phyloP scores from a whole-genome alignment of 2,329 filamentous ascomycete species.

The Immersiporthe knoxdaviesiana region DNA sequence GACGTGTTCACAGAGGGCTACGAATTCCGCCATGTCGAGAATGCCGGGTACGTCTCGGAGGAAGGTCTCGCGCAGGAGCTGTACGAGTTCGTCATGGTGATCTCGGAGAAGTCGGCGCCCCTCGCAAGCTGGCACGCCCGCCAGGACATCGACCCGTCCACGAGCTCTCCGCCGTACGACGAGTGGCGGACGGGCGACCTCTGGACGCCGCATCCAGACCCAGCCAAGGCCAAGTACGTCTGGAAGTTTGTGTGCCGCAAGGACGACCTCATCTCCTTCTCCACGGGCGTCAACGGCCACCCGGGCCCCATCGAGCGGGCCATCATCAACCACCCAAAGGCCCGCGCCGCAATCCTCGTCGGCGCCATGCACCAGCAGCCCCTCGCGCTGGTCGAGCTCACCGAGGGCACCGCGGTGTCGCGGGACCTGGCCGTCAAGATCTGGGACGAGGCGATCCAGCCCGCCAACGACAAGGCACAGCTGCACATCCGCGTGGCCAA shows the following conservation, averaged over 20 bases:
- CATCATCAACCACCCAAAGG: slow-evolving; percentile 22
- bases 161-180: slow-evolving; percentile 24
- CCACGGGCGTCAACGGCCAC: slow-evolving; percentile 32
- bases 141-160: slow-evolving; percentile 20
- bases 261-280: slow-evolving; percentile 35
- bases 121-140: slow-evolving; percentile 30
- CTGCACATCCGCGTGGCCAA: slow-evolving; percentile 30
- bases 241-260: slow-evolving; percentile 34
- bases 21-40: slow-evolving; percentile 30
- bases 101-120: slow-evolving; percentile 24
- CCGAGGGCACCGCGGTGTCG: slow-evolving; percentile 14
- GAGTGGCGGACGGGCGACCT: slow-evolving; percentile 32
- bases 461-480: slow-evolving; percentile 30
- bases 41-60: slow-evolving; percentile 27
- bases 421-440: slow-evolving; percentile 22
- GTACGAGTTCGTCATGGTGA: slow-evolving; percentile 32
- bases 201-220: slow-evolving; percentile 34
- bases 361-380: slow-evolving; percentile 31
- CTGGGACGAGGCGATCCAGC: slow-evolving; percentile 30
- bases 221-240: slow-evolving; percentile 29
- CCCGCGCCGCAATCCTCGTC: slow-evolving; percentile 29
- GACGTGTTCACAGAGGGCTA: slow-evolving; percentile 29
- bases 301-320: slow-evolving; percentile 31
- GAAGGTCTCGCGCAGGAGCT: slow-evolving; percentile 23
- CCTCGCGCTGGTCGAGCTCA: slow-evolving; percentile 31